A percentile compares a stretch with the other conserved stretches of the same genome.
phyloP scores from a whole-genome alignment of 2,329 filamentous ascomycete species.

The Coleophoma crateriformis region DNA sequence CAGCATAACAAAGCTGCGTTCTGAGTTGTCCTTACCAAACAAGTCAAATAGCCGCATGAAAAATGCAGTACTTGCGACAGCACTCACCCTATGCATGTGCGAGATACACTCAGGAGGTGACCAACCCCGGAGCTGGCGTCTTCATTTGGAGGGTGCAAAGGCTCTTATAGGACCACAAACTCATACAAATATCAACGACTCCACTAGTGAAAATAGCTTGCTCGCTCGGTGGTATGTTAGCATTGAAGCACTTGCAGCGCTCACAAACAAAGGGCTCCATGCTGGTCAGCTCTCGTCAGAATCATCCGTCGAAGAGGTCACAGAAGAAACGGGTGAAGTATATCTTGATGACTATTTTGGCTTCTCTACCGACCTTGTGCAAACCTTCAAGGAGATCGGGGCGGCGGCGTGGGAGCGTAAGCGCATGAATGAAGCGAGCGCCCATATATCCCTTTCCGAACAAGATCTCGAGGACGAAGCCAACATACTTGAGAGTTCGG shows the following conservation, averaged over 20 bases:
- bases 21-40: neutral
- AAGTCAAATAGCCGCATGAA: constrained; percentile 18
- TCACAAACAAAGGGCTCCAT: neutral
- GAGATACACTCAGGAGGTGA: constrained; percentile 34
- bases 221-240: neutral
- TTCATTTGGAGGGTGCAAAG: constrained; percentile 34
- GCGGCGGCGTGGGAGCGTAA: constrained; percentile 20
- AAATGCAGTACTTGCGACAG: constrained; percentile 32
- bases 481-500: neutral
- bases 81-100: constrained; percentile 34
- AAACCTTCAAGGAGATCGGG: constrained; percentile 31
- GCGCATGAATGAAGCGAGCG: neutral
- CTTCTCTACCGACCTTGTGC: constrained; percentile 31
- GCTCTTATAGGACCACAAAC: constrained; percentile 24
- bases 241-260: neutral
- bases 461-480: neutral
- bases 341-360: constrained; percentile 36
- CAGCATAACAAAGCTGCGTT: neutral
- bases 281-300: neutral
- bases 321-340: constrained; percentile 14
- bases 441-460: neutral
- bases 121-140: constrained; percentile 32
- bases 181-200: neutral
- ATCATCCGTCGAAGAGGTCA: neutral
- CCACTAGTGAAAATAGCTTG: neutral